A percentile compares a stretch with the other conserved stretches of the same genome.
Evolutionary conservation across 305 asterid species (phyloP).

Genomic region (Fraxinus angustifolia): DNA sequence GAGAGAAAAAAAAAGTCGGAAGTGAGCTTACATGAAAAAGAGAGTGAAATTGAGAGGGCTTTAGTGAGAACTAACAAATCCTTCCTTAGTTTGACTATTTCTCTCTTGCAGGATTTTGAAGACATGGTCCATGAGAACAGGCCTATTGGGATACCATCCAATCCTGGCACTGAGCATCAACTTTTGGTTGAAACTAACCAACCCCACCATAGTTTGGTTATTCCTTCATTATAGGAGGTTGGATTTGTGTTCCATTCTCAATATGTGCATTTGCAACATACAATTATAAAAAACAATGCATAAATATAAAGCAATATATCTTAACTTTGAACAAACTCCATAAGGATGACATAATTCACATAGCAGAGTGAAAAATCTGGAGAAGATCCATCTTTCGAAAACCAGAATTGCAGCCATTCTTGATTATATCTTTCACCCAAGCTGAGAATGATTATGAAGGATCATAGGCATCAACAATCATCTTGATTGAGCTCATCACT

Average conservation of each 20-base stretch:
- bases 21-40: too few relatives aligned
- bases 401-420: background rate
- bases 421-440: background rate
- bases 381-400: background rate
- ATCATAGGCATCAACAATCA: background rate
- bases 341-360: background rate
- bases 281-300: background rate
- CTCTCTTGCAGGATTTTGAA: too few relatives aligned
- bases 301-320: background rate
- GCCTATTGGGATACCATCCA: too few relatives aligned
- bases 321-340: background rate
- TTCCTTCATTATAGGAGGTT: too few relatives aligned
- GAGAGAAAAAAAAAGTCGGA: too few relatives aligned
- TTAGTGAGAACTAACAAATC: too few relatives aligned
- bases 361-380: background rate
- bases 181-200: background rate
- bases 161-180: too few relatives aligned
- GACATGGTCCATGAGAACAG: too few relatives aligned
- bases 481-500: background rate
- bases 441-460: background rate
- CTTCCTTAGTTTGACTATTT: too few relatives aligned
- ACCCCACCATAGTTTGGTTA: too few relatives aligned
- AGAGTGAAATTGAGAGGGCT: too few relatives aligned
- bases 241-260: background rate
- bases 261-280: background rate